Evolutionary conservation across 2,329 filamentous ascomycete species (phyloP).

Genomic region (Trichoderma sp.): DNA sequence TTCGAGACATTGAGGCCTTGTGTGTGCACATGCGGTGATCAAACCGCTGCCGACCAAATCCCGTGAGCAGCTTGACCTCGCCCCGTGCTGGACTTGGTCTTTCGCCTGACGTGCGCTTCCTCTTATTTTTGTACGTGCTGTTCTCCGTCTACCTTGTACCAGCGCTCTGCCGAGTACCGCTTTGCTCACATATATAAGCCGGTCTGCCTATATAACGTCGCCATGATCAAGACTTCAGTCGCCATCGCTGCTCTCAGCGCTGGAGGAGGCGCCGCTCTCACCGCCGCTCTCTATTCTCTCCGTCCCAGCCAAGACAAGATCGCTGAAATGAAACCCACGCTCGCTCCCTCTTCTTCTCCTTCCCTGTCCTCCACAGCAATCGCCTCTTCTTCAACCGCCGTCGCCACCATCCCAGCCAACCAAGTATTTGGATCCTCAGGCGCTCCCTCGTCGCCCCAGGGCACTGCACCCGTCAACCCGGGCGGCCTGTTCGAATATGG

Average conservation of each 20-base stretch:
- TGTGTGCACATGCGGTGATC: slow-evolving; percentile 1
- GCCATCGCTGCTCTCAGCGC: slow-evolving; percentile 73
- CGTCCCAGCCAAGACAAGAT: slow-evolving; percentile 48
- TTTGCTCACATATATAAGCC: slow-evolving; percentile 1
- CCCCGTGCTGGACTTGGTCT: slow-evolving; percentile 2
- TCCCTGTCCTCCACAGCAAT: slow-evolving; percentile 31
- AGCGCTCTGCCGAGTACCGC: neutral
- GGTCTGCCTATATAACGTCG: neutral
- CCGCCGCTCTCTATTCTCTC: slow-evolving; percentile 63
- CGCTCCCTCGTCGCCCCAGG: slow-evolving; percentile 29
- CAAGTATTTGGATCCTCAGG: slow-evolving; percentile 46
- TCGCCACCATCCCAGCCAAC: slow-evolving; percentile 51
- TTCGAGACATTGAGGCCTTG: neutral
- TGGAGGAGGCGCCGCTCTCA: slow-evolving; percentile 71
- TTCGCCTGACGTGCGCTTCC: slow-evolving; percentile 3
- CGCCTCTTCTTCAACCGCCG: slow-evolving; percentile 29
- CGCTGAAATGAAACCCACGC: slow-evolving; percentile 33
- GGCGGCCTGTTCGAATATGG: slow-evolving; percentile 78
- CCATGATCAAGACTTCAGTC: slow-evolving; percentile 75
- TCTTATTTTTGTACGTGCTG: neutral
- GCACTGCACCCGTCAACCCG: slow-evolving; percentile 61
- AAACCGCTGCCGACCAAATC: neutral
- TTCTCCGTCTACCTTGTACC: neutral
- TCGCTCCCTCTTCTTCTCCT: slow-evolving; percentile 34
- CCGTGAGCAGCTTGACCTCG: slow-evolving; percentile 8